Evolutionary conservation across 768 basidiomycete genomes (phyloP).

Genomic region (Suillus plorans): DNA sequence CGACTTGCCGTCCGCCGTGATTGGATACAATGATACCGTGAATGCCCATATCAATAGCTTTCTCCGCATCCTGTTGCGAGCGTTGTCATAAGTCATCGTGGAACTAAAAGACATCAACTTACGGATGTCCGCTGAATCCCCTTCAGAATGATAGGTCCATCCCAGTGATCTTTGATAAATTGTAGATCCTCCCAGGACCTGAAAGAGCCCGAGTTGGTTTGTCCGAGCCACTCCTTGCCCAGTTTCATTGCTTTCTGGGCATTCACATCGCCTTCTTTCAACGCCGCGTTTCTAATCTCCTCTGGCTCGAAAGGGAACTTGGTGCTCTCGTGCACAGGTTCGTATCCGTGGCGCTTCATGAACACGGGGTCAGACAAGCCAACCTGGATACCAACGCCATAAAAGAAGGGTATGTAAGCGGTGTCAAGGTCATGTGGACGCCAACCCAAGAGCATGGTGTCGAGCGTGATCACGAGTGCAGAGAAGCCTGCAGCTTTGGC

Average conservation of each 20-base stretch:
- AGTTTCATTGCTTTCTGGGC: constrained; percentile 41
- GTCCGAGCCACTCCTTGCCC: constrained; percentile 62
- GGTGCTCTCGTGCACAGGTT: constrained; percentile 39
- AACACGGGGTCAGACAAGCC: constrained; percentile 77
- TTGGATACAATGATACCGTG: constrained; percentile 51
- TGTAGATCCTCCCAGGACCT: constrained; percentile 70
- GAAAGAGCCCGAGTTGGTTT: constrained; percentile 61
- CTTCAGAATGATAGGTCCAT: constrained; percentile 75
- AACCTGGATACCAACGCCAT: constrained; percentile 66
- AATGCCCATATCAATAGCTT: constrained; percentile 42
- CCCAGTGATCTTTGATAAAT: constrained; percentile 71
- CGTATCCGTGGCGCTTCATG: constrained; percentile 55
- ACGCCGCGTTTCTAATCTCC: constrained; percentile 39
- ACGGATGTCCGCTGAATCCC: constrained; percentile 70
- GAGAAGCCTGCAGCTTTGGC: constrained; percentile 66
- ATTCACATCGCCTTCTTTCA: constrained; percentile 47
- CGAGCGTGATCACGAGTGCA: constrained; percentile 76
- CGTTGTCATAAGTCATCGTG: not conserved
- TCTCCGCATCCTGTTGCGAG: constrained; percentile 44
- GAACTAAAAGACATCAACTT: constrained; percentile 18
- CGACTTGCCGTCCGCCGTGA: constrained; percentile 65
- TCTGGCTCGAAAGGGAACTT: constrained; percentile 61
- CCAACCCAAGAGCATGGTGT: constrained; percentile 74
- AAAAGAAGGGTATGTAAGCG: constrained; percentile 63
- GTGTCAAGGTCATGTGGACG: constrained; percentile 70